These are phyloP conservation scores for Corynespora cassiicola DNA, from an alignment of 2,329 filamentous ascomycete genomes.

Conservation along the genomic window DNA sequence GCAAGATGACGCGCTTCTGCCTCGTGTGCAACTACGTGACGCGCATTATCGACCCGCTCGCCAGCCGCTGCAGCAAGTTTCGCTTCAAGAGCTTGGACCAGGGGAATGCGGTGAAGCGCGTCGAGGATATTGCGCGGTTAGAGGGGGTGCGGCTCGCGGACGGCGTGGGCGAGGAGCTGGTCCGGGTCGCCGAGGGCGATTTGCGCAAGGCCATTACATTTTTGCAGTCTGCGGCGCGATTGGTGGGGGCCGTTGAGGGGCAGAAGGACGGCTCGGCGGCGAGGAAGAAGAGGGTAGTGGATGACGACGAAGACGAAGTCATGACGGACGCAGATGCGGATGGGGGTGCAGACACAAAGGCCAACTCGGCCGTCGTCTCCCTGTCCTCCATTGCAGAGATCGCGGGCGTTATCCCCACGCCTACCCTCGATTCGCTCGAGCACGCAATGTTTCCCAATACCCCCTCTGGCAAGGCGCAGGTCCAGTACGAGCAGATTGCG, in stretches of 20 bases:
- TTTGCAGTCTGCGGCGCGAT: slow-evolving; percentile 87
- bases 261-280: slow-evolving; percentile 33
- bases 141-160: slow-evolving; percentile 80
- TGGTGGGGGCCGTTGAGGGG: slow-evolving; percentile 73
- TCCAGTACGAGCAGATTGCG: slow-evolving; percentile 74
- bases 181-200: slow-evolving; percentile 91
- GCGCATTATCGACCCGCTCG: slow-evolving; percentile 94
- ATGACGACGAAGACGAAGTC: slow-evolving; percentile 59
- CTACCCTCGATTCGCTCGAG: slow-evolving; percentile 73
- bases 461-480: slow-evolving; percentile 49
- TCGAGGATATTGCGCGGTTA: slow-evolving; percentile 81
- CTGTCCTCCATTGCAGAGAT: slow-evolving; percentile 89
- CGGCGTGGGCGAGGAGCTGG: slow-evolving; percentile 82
- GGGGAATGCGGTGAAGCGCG: slow-evolving; percentile 76
- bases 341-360: slow-evolving; percentile 48
- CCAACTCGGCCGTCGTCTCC: slow-evolving; percentile 62
- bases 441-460: slow-evolving; percentile 73
- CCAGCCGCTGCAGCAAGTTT: slow-evolving; percentile 94
- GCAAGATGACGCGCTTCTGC: slow-evolving; percentile 94
- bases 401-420: slow-evolving; percentile 86
- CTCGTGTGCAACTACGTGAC: slow-evolving; percentile 99
- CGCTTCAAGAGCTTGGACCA: slow-evolving; percentile 96
- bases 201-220: slow-evolving; percentile 95
- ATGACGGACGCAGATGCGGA: too few relatives aligned
- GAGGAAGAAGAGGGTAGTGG: slow-evolving; percentile 48